These are phyloP conservation scores for Daucus carota DNA, from an alignment of 129 eudicot genomes.

Conservation along the genomic window DNA sequence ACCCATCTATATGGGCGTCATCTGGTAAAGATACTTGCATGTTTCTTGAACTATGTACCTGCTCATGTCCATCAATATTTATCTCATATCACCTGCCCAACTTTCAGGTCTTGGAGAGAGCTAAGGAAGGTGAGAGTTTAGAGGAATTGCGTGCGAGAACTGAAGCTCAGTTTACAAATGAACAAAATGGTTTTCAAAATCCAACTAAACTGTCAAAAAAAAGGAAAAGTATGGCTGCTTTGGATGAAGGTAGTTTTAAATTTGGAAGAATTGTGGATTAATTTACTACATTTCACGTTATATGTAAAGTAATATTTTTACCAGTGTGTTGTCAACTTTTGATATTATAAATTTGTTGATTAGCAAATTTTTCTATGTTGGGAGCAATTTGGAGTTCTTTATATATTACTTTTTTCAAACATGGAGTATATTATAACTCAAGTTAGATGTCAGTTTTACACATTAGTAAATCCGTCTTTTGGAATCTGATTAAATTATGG, in stretches of 20 bases:
- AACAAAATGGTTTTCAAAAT: slow-evolving; percentile 32
- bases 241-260: slow-evolving; percentile 41
- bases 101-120: slow-evolving; percentile 81
- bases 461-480: background rate
- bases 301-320: background rate
- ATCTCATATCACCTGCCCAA: background rate
- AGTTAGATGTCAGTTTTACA: background rate
- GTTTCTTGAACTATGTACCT: background rate
- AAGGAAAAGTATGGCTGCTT: slow-evolving; percentile 53
- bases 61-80: background rate
- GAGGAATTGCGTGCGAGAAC: slow-evolving; percentile 92
- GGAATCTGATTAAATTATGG: background rate
- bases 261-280: slow-evolving; percentile 35
- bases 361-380: slow-evolving; percentile 17
- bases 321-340: background rate
- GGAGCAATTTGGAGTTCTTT: background rate
- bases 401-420: background rate
- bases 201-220: slow-evolving; percentile 47
- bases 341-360: background rate
- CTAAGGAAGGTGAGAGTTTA: slow-evolving; percentile 92
- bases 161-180: slow-evolving; percentile 61
- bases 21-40: slow-evolving; percentile 48
- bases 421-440: background rate
- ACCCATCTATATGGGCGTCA: slow-evolving; percentile 94
- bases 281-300: background rate